These are phyloP conservation scores for Fraxinus baroniana DNA, from an alignment of 305 asterid species.

Conservation along the genomic window DNA sequence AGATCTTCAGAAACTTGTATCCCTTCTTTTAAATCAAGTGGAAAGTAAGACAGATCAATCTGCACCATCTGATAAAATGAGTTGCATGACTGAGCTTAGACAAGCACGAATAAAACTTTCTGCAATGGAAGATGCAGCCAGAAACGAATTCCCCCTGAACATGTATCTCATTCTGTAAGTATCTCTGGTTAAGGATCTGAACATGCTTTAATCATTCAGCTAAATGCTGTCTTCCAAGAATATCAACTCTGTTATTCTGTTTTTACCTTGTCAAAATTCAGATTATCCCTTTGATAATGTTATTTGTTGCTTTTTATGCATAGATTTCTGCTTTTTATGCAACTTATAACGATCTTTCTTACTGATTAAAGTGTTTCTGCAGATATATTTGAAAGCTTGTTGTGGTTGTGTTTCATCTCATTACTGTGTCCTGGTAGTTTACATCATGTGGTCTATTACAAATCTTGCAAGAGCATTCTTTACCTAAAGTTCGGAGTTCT, in stretches of 20 bases:
- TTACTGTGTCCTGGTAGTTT: background rate
- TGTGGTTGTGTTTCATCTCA: background rate
- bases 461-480: background rate
- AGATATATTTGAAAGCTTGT: background rate
- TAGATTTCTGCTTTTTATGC: background rate
- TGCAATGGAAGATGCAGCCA: slow-evolving; percentile 73
- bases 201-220: slow-evolving; percentile 2
- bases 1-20: slow-evolving; percentile 71
- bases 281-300: background rate
- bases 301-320: background rate
- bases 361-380: background rate
- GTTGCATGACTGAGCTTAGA: slow-evolving; percentile 58
- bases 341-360: background rate
- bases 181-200: background rate
- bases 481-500: background rate
- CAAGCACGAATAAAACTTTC: slow-evolving; percentile 67
- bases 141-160: slow-evolving; percentile 77
- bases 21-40: slow-evolving; percentile 62
- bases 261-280: background rate
- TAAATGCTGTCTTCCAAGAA: slow-evolving; percentile 14
- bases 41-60: slow-evolving; percentile 53
- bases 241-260: background rate
- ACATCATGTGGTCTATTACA: background rate
- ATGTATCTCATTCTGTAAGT: slow-evolving; percentile 92
- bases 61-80: slow-evolving; percentile 53